These are phyloP conservation scores for Phymatotrichopsis omnivora DNA, from an alignment of 2,329 filamentous ascomycete genomes.

Conservation along the genomic window DNA sequence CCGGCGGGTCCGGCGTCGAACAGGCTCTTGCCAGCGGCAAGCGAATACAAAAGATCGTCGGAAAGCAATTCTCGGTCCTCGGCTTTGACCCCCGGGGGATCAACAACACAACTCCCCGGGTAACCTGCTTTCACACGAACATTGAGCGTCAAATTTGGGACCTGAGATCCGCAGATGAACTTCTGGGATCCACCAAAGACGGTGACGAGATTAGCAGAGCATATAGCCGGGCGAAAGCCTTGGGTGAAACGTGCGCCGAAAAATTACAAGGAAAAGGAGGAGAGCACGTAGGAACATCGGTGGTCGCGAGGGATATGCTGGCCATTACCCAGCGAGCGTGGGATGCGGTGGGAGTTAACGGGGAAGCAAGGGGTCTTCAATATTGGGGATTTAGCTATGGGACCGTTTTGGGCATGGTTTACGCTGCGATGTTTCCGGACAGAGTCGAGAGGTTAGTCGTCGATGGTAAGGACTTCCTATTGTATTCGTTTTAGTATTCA, in stretches of 20 bases:
- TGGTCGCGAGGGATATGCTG: constrained; percentile 37
- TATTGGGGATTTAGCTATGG: constrained; percentile 51
- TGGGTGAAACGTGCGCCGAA: constrained; percentile 6
- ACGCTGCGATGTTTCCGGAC: constrained; percentile 45
- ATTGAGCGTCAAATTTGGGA: constrained; percentile 42
- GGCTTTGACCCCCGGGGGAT: constrained; percentile 49
- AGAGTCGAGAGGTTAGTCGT: constrained; percentile 43
- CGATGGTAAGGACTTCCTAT: constrained; percentile 37
- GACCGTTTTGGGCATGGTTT: constrained; percentile 44
- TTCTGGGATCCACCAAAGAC: constrained; percentile 5
- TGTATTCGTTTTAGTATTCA: constrained; percentile 32
- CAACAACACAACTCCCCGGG: constrained; percentile 40
- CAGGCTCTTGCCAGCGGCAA: constrained; percentile 35
- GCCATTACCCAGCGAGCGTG: constrained; percentile 34
- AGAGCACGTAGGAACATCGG: constrained; percentile 23
- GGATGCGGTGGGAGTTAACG: constrained; percentile 8
- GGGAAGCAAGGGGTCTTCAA: constrained; percentile 14
- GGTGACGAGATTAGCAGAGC: constrained; percentile 13
- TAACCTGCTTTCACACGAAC: constrained; percentile 42
- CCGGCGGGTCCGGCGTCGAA: constrained; percentile 38
- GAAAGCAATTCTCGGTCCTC: constrained; percentile 40
- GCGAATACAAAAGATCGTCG: constrained; percentile 37
- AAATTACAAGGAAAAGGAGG: background rate
- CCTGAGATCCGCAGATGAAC: constrained; percentile 1
- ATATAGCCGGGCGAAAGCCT: constrained; percentile 9